Conservation (phyloP, 345 rosid genomes). For the Rhizophora mangle region DNA sequence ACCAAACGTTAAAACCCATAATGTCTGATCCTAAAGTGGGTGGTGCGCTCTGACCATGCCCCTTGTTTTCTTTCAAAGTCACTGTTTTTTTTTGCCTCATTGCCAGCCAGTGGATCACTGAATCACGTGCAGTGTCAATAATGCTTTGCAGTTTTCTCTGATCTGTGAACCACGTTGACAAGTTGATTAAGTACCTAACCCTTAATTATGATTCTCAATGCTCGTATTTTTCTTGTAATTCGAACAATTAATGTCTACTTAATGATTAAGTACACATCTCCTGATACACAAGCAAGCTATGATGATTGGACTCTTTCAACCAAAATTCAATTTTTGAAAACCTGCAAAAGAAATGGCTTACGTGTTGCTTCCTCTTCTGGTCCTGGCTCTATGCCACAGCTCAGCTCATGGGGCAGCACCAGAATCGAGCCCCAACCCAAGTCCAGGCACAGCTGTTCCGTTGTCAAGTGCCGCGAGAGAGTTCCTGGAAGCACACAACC, state of each 20-base stretch:
- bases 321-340: background rate
- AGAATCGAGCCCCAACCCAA: constrained; percentile 6
- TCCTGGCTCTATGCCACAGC: constrained; percentile 28
- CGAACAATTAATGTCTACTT: no score
- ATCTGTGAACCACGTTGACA: no score
- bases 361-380: constrained; percentile 30
- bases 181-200: no score
- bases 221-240: no score
- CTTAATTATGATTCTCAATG: no score
- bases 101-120: background rate
- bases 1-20: no score
- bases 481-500: constrained; percentile 65
- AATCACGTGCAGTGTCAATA: background rate
- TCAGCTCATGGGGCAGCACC: constrained; percentile 16
- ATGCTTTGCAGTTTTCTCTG: no score
- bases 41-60: no score
- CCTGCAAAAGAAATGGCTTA: constrained; percentile 29
- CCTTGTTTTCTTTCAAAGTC: no score
- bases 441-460: constrained; percentile 9
- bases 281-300: no score
- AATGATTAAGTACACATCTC: no score
- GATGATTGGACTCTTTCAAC: background rate
- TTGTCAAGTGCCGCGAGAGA: constrained; percentile 39
- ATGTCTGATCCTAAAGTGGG: no score
- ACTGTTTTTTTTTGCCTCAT: background rate